phyloP scores from a whole-genome alignment of 306 rosid species.

The Aeschynomene evenia region DNA sequence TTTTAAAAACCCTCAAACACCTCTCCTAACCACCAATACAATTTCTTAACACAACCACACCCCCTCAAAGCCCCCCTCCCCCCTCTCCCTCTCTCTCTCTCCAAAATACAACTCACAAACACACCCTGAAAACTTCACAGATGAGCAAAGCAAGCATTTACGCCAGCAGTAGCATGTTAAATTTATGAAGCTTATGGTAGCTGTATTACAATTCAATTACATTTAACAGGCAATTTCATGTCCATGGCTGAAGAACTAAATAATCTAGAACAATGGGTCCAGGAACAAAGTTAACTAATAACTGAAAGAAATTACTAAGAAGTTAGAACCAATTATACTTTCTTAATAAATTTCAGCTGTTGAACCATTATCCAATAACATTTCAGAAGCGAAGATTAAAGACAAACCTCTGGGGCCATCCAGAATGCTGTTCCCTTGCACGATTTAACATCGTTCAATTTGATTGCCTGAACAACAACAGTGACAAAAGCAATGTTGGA shows the following conservation, averaged over 20 bases:
- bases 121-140: background rate
- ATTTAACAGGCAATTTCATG: background rate
- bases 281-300: background rate
- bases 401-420: constrained; percentile 99
- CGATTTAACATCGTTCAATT: constrained; percentile 74
- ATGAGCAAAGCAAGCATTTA: constrained; percentile 19
- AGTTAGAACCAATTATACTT: background rate
- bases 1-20: too few species aligned
- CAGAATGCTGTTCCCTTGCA: constrained; percentile 91
- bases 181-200: background rate
- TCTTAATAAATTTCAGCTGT: constrained; percentile 1
- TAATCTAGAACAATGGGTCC: constrained; percentile 7
- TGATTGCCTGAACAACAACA: constrained; percentile 58
- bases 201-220: constrained; percentile 1
- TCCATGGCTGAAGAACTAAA: constrained; percentile 9
- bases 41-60: too few species aligned
- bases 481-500: constrained; percentile 18
- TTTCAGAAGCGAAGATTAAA: constrained; percentile 26
- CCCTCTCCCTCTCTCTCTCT: too few species aligned
- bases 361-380: constrained; percentile 8
- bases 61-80: too few species aligned
- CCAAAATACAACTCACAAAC: too few species aligned
- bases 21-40: too few species aligned
- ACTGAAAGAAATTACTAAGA: background rate
- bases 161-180: background rate